These are phyloP conservation scores for Penicillium lividum DNA, from an alignment of 495 filamentous ascomycete genomes.

Conservation along the genomic window DNA sequence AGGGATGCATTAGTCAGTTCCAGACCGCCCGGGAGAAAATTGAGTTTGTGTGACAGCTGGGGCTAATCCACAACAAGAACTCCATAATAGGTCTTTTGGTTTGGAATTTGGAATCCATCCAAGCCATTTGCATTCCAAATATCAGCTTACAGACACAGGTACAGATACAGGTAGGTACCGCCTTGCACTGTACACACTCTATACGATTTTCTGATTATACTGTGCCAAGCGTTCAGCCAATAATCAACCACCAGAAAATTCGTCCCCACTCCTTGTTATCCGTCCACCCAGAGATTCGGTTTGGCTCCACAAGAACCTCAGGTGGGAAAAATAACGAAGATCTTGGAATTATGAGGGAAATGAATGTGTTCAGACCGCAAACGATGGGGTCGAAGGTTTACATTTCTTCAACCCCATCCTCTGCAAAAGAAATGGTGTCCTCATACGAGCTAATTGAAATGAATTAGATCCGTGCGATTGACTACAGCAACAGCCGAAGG, in stretches of 20 bases:
- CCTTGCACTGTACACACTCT: neutral
- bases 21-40: conserved; percentile 13
- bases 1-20: neutral
- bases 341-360: neutral
- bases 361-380: conserved; percentile 8
- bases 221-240: neutral
- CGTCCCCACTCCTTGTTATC: neutral
- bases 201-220: neutral
- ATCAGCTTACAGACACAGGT: neutral
- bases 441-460: conserved; percentile 13
- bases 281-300: neutral
- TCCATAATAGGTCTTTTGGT: neutral
- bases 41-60: conserved; percentile 21
- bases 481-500: conserved; percentile 23
- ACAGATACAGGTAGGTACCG: neutral
- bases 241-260: neutral
- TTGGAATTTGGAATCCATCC: neutral
- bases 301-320: conserved; percentile 3
- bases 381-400: neutral
- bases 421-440: conserved; percentile 20
- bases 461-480: conserved; percentile 27
- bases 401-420: conserved; percentile 10
- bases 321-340: neutral
- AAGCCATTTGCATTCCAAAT: neutral
- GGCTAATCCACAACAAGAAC: conserved; percentile 12